Conservation (phyloP, 2,329 filamentous ascomycete species). For the Ascochyta viciae-villosae region DNA sequence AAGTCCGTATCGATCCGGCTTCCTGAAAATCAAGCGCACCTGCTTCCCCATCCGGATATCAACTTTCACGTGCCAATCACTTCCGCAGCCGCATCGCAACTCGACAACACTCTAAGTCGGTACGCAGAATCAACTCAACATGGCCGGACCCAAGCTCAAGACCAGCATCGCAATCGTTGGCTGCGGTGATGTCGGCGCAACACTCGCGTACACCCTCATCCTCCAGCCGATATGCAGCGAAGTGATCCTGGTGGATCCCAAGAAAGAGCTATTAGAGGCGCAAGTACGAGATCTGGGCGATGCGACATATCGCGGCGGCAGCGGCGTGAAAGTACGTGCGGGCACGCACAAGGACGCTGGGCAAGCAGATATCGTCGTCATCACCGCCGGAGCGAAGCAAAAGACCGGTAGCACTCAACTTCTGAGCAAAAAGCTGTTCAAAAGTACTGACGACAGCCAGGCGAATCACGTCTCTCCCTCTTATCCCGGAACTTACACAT, state of each 20-base stretch:
- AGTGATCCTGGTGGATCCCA: constrained; percentile 62
- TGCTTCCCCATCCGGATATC: constrained; percentile 8
- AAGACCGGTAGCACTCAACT: constrained; percentile 42
- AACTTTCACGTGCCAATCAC: not conserved
- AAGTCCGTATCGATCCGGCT: not conserved
- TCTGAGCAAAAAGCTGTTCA: not conserved
- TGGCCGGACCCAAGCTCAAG: constrained; percentile 41
- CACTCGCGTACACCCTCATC: constrained; percentile 60
- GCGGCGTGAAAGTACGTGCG: constrained; percentile 53
- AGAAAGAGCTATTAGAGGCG: constrained; percentile 55
- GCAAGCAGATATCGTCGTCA: constrained; percentile 62
- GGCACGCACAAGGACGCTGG: constrained; percentile 58
- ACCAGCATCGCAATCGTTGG: constrained; percentile 59
- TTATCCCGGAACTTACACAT: constrained; percentile 59
- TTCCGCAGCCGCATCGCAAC: not conserved
- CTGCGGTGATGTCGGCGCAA: constrained; percentile 60
- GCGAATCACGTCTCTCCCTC: constrained; percentile 56
- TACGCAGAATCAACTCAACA: not conserved
- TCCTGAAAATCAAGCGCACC: not conserved
- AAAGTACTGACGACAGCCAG: constrained; percentile 29
- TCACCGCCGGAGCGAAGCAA: constrained; percentile 63
- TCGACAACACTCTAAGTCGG: not conserved
- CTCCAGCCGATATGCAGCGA: constrained; percentile 59
- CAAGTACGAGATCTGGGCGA: constrained; percentile 63
- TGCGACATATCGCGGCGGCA: constrained; percentile 55